Evolutionary conservation across 2,329 filamentous ascomycete genomes (phyloP), one percentile per base, ranked within the genome.

Genomic region (Stachybotrys chartarum): DNA sequence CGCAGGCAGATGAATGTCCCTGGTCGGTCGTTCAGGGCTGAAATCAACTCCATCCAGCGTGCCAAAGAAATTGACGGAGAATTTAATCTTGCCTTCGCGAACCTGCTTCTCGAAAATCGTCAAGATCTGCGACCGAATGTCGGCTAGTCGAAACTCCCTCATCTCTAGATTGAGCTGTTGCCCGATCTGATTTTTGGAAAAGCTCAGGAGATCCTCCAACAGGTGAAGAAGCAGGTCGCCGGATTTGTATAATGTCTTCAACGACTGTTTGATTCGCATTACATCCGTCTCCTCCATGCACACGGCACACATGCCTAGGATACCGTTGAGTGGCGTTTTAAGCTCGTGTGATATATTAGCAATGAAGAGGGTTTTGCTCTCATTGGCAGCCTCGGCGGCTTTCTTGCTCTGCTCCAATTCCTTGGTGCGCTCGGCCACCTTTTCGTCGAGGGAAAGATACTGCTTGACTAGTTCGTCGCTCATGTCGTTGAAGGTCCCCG

Each of bases 361-460:
- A 59, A 99, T 95, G 74, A 97, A 97, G 8, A 97, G 78, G 0
- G 94, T 97, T 74, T 99, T 99, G 78, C 90, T 95, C 72, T 96
- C 90, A 64, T 96, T 97, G 4, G 92, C 92, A n/a, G 90, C 88
- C 70, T 96, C 92, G 1, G 92, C 92, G 1, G 91, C 90, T 72
- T 91, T 90, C 69, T 96, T 96, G 74, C 88, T 95, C 58, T 90
- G 83, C 66, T 96, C 91, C 1, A 97, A 77, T 70, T 97, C 89
- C 42, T 83, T 83, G 0, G 92, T 97, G 55, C 92, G 81, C 68
- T 92, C 85, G 7, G 83, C 83, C 1, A 97, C 92, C 63, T 93
- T 87, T 55, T 93, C 86, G 68, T 97, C 92, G 1, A 97, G 76
- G 11, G 84, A 85, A 32, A 86, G 84, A 65, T 96, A 97, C 65